A percentile compares a stretch with the other conserved stretches of the same genome.
phyloP scores from a whole-genome alignment of 2,329 filamentous ascomycete genomes.

The Venturiaceae sp. region DNA sequence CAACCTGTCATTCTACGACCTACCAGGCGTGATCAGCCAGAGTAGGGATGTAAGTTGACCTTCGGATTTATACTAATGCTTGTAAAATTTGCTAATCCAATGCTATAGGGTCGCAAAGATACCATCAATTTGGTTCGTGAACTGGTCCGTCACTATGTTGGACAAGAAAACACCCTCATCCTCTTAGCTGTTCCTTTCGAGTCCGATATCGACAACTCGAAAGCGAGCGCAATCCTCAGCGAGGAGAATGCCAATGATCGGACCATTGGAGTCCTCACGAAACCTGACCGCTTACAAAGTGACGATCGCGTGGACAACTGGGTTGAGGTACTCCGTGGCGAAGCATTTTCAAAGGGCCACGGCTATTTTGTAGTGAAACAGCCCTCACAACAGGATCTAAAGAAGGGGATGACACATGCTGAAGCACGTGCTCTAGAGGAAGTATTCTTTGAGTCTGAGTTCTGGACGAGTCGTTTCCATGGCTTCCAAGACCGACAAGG shows the following conservation, averaged over 20 bases:
- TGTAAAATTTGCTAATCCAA: conserved; percentile 5
- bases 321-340: conserved; percentile 51
- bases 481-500: conserved; percentile 39
- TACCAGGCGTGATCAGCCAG: conserved; percentile 73
- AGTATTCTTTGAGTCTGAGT: conserved; percentile 35
- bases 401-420: conserved; percentile 31
- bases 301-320: conserved; percentile 48
- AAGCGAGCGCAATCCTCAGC: conserved; percentile 53
- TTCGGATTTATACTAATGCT: too few relatives aligned
- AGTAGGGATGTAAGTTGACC: conserved; percentile 35
- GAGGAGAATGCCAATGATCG: conserved; percentile 29
- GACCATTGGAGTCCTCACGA: conserved; percentile 66
- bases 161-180: conserved; percentile 60
- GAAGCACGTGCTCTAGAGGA: conserved; percentile 40
- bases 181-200: conserved; percentile 72
- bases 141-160: conserved; percentile 60
- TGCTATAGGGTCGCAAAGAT: conserved; percentile 45
- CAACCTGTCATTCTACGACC: conserved; percentile 72
- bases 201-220: conserved; percentile 66
- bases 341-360: conserved; percentile 55
- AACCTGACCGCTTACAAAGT: conserved; percentile 61
- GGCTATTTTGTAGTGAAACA: conserved; percentile 72
- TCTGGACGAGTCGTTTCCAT: conserved; percentile 34
- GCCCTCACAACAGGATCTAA: conserved; percentile 42
- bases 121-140: conserved; percentile 64